Base-by-base conservation (phyloP, 305 asterid species). In the Coffea humblotiana region DNA sequence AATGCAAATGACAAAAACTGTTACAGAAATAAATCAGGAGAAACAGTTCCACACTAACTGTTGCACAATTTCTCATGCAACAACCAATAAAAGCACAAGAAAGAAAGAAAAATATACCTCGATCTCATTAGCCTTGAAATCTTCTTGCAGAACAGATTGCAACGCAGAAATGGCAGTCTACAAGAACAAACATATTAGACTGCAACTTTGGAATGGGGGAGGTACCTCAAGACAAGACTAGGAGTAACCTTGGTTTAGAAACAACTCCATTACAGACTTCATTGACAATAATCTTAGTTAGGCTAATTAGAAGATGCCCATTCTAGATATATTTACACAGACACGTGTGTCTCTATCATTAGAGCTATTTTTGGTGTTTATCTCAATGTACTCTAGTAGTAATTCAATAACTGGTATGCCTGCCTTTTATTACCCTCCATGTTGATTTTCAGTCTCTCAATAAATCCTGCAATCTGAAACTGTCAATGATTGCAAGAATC, bases 101-200 rank as follows among this genome's bases (percentile, higher is more conserved):
- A 72, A 76, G n/a, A 23, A 47, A 77, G 51, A 64, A 70, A 76
- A n/a, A 21, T 51, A 58, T 90, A 96, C 99, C 99, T 96, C 99
- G 78, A 96, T 96, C 86, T 96, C 99, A 85, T 89, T 94, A 79
- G 99, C 99, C 89, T 96, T 96, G 86, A 96, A 96, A 87, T 96
- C 99, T 84, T 96, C 99, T 84, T 96, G 99, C 19, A 96, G 97
- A 81, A 96, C 98, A 72, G 99, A 96, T 72, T 96, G 99, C 81
- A 96, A 87, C 78, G 99, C 99, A 52, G 98, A 92, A 74, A 96
- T 91, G 61, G 99, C 92, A 72, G 97, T 94, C 99, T 96, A 81
- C 84, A 86, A 60, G 76, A 73, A 78, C 45, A 32, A 74, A 86
- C 35, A 71, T 12, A 82, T 84, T 64, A 86, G 82, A 71, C 35